These are phyloP conservation scores for Aristolochia californica DNA, from an alignment of 164 flowering plant genomes.

Conservation along the genomic window DNA sequence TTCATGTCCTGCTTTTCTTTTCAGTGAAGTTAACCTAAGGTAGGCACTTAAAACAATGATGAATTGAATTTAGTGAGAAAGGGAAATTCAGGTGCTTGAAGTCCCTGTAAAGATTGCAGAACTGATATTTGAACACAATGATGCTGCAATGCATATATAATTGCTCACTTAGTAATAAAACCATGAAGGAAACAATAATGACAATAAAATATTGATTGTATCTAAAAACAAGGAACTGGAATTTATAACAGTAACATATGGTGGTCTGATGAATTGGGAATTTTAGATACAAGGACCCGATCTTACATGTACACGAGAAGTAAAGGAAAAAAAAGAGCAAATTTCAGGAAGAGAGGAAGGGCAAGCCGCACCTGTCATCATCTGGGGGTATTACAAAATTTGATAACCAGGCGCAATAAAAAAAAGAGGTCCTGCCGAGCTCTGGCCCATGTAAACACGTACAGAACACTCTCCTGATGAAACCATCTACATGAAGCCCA, in stretches of 20 bases:
- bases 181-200: not conserved
- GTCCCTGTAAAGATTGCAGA: too few species aligned
- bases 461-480: constrained; percentile 1
- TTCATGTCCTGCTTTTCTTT: too few species aligned
- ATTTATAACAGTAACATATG: not conserved
- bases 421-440: constrained; percentile 2
- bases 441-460: constrained; percentile 5
- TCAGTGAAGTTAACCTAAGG: too few species aligned
- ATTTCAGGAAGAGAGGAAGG: not conserved
- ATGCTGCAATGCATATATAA: not conserved
- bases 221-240: not conserved
- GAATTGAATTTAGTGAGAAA: too few species aligned
- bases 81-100: too few species aligned
- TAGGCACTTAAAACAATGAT: too few species aligned
- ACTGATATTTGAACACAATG: too few species aligned
- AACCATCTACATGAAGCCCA: not conserved
- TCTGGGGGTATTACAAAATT: constrained; percentile 14
- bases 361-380: constrained; percentile 16
- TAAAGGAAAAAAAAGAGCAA: not conserved
- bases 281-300: constrained; percentile 14
- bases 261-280: not conserved
- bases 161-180: not conserved
- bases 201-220: not conserved
- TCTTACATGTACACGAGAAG: constrained; percentile 16
- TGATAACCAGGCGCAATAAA: constrained; percentile 14